Evolutionary conservation across 352 stramenopile species (phyloP), one percentile per base, ranked within the genome.

Genomic region (Aphanomyces stellatus): DNA sequence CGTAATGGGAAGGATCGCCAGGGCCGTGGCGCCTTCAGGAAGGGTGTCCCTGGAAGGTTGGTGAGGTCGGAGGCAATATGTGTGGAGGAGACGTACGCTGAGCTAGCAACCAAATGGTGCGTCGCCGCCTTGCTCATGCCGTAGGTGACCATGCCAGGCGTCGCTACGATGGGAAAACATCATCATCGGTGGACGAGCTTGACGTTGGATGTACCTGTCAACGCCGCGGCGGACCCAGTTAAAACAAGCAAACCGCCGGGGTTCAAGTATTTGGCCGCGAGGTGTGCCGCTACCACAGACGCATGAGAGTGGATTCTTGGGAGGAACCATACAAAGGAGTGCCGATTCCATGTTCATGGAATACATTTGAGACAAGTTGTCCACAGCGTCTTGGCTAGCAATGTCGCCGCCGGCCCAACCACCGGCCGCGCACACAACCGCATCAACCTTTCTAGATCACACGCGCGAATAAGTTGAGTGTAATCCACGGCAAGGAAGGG

Each of bases 51-150:
- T 60, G 61, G 10, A 35, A 49, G n/a, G n/a, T n/a, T n/a, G 65
- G 17, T 42, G 10, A 61, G 10, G 5, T 37, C 53, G 22, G 56
- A 35, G 28, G 56, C 17, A 43, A 30, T 33, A 22, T n/a, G 10
- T 19, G 28, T 1, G 11, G 24, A 41, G 41, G 30, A 62, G 17
- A 66, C 81, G 68, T 85, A 93, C 83, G 83, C 78, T n/a, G 81
- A 74, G 74, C 86, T 95, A 35, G 82, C 83, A 31, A 93, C 75
- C 72, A 95, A 71, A 64, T 96, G 85, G 71, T 96, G 86, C n/a
- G 88, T 96, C n/a, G 86, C 87, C 1, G 80, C 85, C 70, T 96
- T 96, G 76, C 68, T 91, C 41, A 93, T 93, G 42, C 88, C 86
- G 70, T 96, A 96, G 41, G 86, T 87, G 22, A 91, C 75, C 85